Percentiles rank a stretch among this genome's conserved stretches.
These are phyloP conservation scores for Collybiopsis confluens DNA, from an alignment of 768 basidiomycete species.

Conservation along the genomic window DNA sequence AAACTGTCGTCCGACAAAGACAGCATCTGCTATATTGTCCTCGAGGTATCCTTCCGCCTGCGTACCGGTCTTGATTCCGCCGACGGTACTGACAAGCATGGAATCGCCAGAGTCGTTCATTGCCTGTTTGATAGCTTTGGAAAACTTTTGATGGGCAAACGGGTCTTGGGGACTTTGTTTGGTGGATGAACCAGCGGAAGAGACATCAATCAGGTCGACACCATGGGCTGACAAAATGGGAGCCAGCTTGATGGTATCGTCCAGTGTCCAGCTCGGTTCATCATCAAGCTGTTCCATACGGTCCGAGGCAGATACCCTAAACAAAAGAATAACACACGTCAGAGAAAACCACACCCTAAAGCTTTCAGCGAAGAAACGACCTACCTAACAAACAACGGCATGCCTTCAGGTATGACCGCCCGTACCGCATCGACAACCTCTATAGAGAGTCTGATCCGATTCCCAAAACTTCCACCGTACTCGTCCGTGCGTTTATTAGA, in stretches of 20 bases:
- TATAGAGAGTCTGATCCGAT: conserved; percentile 56
- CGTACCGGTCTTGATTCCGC: conserved; percentile 49
- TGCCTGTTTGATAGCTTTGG: conserved; percentile 39
- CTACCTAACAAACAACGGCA: conserved; percentile 72
- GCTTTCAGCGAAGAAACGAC: conserved; percentile 7
- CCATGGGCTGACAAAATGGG: conserved; percentile 61
- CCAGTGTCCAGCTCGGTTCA: conserved; percentile 61
- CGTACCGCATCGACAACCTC: conserved; percentile 65
- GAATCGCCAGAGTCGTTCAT: background rate
- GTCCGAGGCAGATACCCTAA: conserved; percentile 69
- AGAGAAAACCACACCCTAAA: background rate
- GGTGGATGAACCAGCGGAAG: conserved; percentile 54
- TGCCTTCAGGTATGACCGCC: conserved; percentile 50
- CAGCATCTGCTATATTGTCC: conserved; percentile 53
- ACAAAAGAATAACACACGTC: background rate
- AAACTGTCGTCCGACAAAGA: conserved; percentile 51
- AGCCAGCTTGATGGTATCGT: conserved; percentile 64
- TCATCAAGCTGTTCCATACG: conserved; percentile 66
- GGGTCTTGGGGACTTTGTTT: conserved; percentile 32
- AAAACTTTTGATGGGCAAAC: conserved; percentile 52
- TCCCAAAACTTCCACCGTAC: conserved; percentile 72
- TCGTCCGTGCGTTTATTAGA: conserved; percentile 62
- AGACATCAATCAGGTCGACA: conserved; percentile 74
- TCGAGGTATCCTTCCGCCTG: conserved; percentile 57
- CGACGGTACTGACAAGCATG: conserved; percentile 27